Base-by-base conservation (phyloP, 2,329 filamentous ascomycete species). In the Cryphonectria naterciae region DNA sequence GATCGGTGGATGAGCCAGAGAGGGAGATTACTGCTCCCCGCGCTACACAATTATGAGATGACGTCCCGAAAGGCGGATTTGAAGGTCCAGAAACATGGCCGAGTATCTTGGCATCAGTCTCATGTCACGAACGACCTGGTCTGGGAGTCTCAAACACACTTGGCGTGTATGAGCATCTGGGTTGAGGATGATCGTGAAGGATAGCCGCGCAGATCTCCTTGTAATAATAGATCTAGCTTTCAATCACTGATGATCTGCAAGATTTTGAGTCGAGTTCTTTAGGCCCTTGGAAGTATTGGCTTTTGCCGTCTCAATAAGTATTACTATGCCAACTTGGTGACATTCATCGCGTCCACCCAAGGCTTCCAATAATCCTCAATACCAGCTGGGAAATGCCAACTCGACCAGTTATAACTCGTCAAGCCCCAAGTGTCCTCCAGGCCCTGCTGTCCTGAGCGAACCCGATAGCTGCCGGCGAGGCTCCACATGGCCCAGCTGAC, bases 401-500 rank as follows among this genome's bases (percentile, higher is more conserved):
- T 83, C 15, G 77, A 78, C 83, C 83, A 86, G 68, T 85, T 80
- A 19, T 79, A 80, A 70, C 81, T 86, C 54, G 81, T 82, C 76
- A 86, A 72, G 0, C 83, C 85, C 85, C 85, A 86, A 0, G 82
- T 84, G 75, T 86, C 84, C 6, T 77, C 75, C 8, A 85, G 76
- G 4, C 81, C 83, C 75, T 86, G 84, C 0, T 77, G 80, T 35
- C 84, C 84, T 7, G 79, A 80, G 19, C 84, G 76, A 58, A 84
- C 80, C 46, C 84, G 78, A 74, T 85, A 86, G 64, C 81, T 84
- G 0, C 84, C 85, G 0, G 84, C 84, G 61, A 86, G 76, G 65
- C 79, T 78, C 84, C 85, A 86, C 78, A 85, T 82, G 73, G 83
- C 82, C 85, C 84, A 86, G 76, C 82, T 83, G 39, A 86, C 78